Base-by-base conservation (phyloP, 805 yeast species). In the Cyberlindnera nakhonratchasimensis region DNA sequence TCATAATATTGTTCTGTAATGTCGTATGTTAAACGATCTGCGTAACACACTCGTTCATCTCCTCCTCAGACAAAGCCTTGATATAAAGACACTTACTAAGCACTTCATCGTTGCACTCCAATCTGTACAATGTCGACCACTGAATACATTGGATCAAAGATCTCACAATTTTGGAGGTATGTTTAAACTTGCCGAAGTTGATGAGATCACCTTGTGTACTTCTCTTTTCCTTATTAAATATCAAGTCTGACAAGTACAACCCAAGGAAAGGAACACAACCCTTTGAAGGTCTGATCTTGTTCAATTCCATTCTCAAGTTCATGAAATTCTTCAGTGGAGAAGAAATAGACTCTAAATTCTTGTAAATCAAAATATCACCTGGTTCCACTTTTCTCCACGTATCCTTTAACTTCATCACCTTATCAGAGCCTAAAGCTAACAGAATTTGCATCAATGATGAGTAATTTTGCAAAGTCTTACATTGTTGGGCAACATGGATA, bases 181-280 rank as follows among this genome's bases (percentile, higher is more conserved):
- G 79, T 47, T 82, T 72, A 63, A 85, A 86, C 51, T 88, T 83
- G 36, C 84, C 80, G 57, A 90, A 82, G 58, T 90, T 89, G 48
- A 91, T 73, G 42, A 39, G 55, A 26, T 65, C 54, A 12, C 61
- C 64, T 17, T 59, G 59, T 2, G 46, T 52, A 22, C 57, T 57
- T 33, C 58, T 54, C 44, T 68, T 69, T 41, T 67, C 70, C 24
- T 68, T 61, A 59, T 87, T 88, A 55, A 83, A 77, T 1, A 86
- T 78, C 53, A 91, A 69, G 59, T 91, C 98, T 4, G 90, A 81
- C 34, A 91, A 62, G 54, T 87, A 89, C 23, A 91, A 69, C 1
- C 95, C 96, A 40, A 90, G 77, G 60, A 90, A 91, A 18, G 99
- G 98, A 39, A 91, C 79, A 52, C 95, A 81, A 3, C 98, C 98